Evolutionary conservation across 2,329 filamentous ascomycete genomes (phyloP), one percentile per base, ranked within the genome.

Genomic region (Hypomyces rosellus): DNA sequence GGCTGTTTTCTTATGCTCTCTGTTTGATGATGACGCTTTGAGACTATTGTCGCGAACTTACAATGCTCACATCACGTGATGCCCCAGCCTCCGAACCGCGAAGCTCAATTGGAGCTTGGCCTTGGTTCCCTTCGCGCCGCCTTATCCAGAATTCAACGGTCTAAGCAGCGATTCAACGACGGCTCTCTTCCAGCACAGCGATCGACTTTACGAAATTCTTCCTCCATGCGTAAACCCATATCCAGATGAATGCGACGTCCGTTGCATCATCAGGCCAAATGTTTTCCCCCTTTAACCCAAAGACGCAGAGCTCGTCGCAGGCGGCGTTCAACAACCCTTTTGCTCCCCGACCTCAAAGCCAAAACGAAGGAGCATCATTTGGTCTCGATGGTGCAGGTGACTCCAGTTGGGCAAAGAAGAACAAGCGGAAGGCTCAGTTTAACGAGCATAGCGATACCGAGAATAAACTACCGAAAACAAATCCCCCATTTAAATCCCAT

Each of bases 191-290:
- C 12, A 45, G n/a, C 25, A 14, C 22, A 30, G 14, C 41, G 40
- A 25, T 39, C 40, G 43, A 41, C 49, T 34, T 45, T 41, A 51
- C 50, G 45, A 41, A 44, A 14, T 11, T 51, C 38, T 20, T 55
- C 58, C 60, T 55, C 57, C 60, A 71, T 71, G 68, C 60, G 56
- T 60, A 61, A 61, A 61, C 61, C 54, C 61, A 53, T 55, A 49
- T 54, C 51, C 58, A 59, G 65, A 62, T 69, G 67, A 65, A 60
- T 66, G 69, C 67, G 65, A 69, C 67, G 58, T 55, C 54, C 53
- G 67, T 69, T 69, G 69, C 68, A 67, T 67, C 67, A 65, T 68
- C 67, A 59, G 63, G 56, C 59, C 61, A 64, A 59, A 71, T 71
- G 68, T 65, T 67, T 62, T 65, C 68, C 52, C 56, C 65, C 49